Evolutionary conservation across 768 basidiomycete genomes (phyloP), one percentile per base, ranked within the genome.

Genomic region (Coprinellus micaceus): DNA sequence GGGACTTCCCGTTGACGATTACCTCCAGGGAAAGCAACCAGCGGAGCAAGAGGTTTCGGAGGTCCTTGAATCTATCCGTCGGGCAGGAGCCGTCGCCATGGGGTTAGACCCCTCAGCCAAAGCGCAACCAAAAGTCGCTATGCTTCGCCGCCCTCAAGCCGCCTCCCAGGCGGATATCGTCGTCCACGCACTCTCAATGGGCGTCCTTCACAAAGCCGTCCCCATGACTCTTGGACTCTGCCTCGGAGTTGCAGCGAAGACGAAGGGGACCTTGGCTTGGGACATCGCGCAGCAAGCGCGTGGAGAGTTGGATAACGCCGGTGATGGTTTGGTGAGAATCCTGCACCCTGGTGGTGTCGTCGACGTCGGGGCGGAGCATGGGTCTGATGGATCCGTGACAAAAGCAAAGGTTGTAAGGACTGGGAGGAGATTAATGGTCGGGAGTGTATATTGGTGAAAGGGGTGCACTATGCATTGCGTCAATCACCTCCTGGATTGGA

Each of bases 191-290:
- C 72, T 85, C 26, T 86, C 86, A 0, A 87, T 90, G 87, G 86
- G 86, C 1, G 80, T 84, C 3, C 69, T 84, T 15, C 85, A 89
- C 66, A 82, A 82, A 56, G 86, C 89, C 0, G 79, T 88, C 0
- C 86, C 85, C 0, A 84, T 89, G 83, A 89, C 86, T 0, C 82
- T 90, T 3, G 86, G 82, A 0, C 72, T 88, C 29, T 84, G 86
- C 61, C 75, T 86, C 6, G 87, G 86, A 0, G 85, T 88, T 17
- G 85, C 86, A 0, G 74, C 82, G 2, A 75, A 77, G 44, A 69
- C 83, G 10, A 59, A 74, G n/a, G 77, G 74, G 0, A 83, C 87
- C 0, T 61, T 88, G 12, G 78, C 80, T 10, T 82, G 80, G 77
- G 69, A 77, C 13, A 78, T 82, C 50, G 72, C 80, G 17, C 70